Evolutionary conservation across 1,139 yeast genomes (phyloP), one percentile per base, ranked within the genome.

Genomic region (Lodderomyces metapsilosis): DNA sequence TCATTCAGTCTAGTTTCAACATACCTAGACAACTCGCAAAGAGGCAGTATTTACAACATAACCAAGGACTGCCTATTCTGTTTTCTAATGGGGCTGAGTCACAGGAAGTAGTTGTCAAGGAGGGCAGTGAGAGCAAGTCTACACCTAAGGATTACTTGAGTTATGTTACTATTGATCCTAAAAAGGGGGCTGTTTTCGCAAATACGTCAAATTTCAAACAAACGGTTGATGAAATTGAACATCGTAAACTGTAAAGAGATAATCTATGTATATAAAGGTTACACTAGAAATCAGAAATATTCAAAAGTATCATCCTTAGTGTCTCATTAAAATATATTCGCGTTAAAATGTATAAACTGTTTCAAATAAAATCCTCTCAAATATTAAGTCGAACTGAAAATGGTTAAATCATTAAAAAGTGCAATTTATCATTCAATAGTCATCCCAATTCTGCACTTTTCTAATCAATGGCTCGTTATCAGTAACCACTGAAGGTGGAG

Each of bases 121-220:
- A n/a, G n/a, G n/a, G n/a, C n/a, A n/a, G n/a, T n/a, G n/a, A n/a
- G n/a, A n/a, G n/a, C n/a, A n/a, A n/a, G n/a, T n/a, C n/a, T 8
- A 20, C 22, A 8, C 25, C 39, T 4, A 3, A 21, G 15, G 82
- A 76, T 48, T 74, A 66, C 45, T 58, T 78, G 43, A 76, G 71
- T 45, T 72, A 72, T 45, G 78, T 68, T 2, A 62, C 70, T 0
- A 67, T 76, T 2, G 57, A 59, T 10, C 58, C 67, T 32, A 76
- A 74, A 1, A 64, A 66, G 38, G 58, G 56, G 0, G 71, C 72
- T 2, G 59, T 55, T 9, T 73, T 73, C 52, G 60, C 65, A 47
- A 73, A 69, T 40, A 71, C 79, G 0, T 66, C 71, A 1, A 62
- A 71, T 47, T 76, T 76, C 49, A 48, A 55, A 34, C 64, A 65